Evolutionary conservation across 1,284 basidiomycete species (phyloP), one percentile per base, ranked within the genome.

Genomic region (Ganoderma lucidum): DNA sequence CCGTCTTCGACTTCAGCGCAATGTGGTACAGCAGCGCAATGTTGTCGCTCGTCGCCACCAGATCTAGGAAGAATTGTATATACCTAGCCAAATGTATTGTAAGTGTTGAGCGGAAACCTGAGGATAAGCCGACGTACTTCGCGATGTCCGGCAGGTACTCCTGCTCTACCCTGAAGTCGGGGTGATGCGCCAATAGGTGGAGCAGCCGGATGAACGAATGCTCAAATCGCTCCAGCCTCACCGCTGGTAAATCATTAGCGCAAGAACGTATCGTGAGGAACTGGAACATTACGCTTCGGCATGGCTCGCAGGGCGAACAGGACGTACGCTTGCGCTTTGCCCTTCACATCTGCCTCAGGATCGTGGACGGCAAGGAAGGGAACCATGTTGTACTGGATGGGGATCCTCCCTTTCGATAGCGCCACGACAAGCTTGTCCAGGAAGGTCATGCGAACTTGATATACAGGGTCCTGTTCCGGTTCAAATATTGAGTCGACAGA

Each of bases 341-440:
- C 81, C 74, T 87, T 90, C 44, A 97, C 87, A 70, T 97, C 96
- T 35, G 82, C 80, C 75, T 98, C 97, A 0, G 97, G 97, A 81
- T 99, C 98, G 73, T 96, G 92, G 0, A 96, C 93, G 0, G 93
- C 92, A 44, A 99, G 81, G 82, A 98, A 97, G 0, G 94, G 90
- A 69, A 98, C 88, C 55, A 95, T 84, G 76, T 96, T 94, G 83
- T 92, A 98, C 32, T 89, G 85, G 0, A 91, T 78, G 17, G 90
- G 86, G 9, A 97, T 83, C 78, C 90, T 89, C 44, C 89, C 86
- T 8, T 81, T 79, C 39, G 86, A 83, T 14, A 96, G 80, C 44
- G 94, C 83, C 5, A 84, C 78, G 6, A 92, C 81, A 5, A 97
- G 83, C 80, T 97, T 97, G 61, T 85, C 87, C 64, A 99, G 80